These are phyloP conservation scores for Peronosclerospora sorghi DNA, from an alignment of 352 stramenopile species.

Conservation along the genomic window DNA sequence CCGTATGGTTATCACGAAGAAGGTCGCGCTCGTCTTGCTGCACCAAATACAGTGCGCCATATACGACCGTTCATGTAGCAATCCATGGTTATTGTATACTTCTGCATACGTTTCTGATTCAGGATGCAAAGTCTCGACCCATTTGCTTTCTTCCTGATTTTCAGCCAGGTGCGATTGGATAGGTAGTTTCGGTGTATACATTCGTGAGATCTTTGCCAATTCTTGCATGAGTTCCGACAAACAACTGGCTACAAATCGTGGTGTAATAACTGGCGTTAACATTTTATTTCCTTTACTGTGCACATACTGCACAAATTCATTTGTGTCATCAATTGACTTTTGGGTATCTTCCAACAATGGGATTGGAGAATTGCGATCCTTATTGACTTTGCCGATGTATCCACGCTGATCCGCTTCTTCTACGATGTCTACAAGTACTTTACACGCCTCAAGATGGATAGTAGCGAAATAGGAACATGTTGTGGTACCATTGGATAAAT, in stretches of 20 bases:
- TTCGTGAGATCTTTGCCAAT: slow-evolving; percentile 70
- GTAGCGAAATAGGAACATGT: slow-evolving; percentile 92
- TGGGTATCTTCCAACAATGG: slow-evolving; percentile 82
- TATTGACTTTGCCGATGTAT: slow-evolving; percentile 92
- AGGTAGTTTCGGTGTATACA: slow-evolving; percentile 56
- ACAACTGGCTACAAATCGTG: slow-evolving; percentile 88
- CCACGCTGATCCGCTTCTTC: slow-evolving; percentile 77
- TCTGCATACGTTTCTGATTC: slow-evolving; percentile 71
- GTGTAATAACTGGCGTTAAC: slow-evolving; percentile 87
- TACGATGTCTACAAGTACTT: neutral
- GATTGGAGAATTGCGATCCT: slow-evolving; percentile 87
- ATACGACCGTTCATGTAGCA: slow-evolving; percentile 85
- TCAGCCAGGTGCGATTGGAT: slow-evolving; percentile 90
- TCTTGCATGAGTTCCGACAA: slow-evolving; percentile 75
- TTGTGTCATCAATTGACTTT: slow-evolving; percentile 71
- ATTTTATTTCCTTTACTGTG: slow-evolving; percentile 57
- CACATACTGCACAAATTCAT: slow-evolving; percentile 82
- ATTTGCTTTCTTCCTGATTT: slow-evolving; percentile 82
- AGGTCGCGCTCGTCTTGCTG: slow-evolving; percentile 56
- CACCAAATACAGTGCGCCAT: slow-evolving; percentile 94
- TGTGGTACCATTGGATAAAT: slow-evolving; percentile 86
- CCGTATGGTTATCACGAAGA: slow-evolving; percentile 45
- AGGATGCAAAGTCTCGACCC: slow-evolving; percentile 72
- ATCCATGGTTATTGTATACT: slow-evolving; percentile 72
- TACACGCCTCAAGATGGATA: slow-evolving; percentile 49